Percentiles rank a stretch among this genome's conserved stretches.
These are phyloP conservation scores for Teratosphaeria viscida DNA, from an alignment of 2,329 filamentous ascomycete species.

Conservation along the genomic window DNA sequence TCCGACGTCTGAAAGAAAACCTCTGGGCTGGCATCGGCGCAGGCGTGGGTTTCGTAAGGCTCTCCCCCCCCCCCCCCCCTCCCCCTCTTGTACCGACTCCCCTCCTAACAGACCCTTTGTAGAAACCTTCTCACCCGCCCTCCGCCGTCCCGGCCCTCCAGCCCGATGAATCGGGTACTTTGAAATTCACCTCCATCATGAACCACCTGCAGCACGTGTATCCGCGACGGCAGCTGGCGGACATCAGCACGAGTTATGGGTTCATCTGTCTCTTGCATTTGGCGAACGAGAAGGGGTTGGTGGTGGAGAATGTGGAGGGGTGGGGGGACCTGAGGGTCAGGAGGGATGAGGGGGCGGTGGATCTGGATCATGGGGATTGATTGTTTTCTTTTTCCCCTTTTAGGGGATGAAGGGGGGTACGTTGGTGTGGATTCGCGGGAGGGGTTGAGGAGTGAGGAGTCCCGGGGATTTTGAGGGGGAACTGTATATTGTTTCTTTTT, in stretches of 20 bases:
- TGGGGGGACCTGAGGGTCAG: constrained; percentile 40
- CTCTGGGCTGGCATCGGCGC: constrained; percentile 54
- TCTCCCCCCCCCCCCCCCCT: not conserved
- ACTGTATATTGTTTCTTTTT: no score
- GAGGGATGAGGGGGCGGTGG: constrained; percentile 29
- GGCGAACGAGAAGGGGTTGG: constrained; percentile 83
- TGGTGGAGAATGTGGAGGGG: constrained; percentile 54
- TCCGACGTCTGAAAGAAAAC: constrained; percentile 53
- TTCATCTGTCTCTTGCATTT: constrained; percentile 89
- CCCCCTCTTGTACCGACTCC: not conserved
- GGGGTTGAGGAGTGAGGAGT: no score
- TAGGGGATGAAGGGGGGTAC: no score
- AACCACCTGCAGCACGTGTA: constrained; percentile 81
- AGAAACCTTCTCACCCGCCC: constrained; percentile 5
- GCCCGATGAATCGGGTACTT: constrained; percentile 35
- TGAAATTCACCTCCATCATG: constrained; percentile 89
- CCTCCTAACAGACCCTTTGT: not conserved
- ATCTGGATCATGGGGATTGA: constrained; percentile 9
- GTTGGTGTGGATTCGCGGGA: no score
- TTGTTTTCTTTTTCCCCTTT: not conserved
- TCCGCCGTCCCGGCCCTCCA: constrained; percentile 15
- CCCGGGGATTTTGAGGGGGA: no score
- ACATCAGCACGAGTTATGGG: constrained; percentile 87
- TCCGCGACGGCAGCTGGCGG: constrained; percentile 71
- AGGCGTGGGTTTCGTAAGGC: constrained; percentile 3